These are phyloP conservation scores for Malassezia arunalokei DNA, from an alignment of 1,284 basidiomycete species.

Conservation along the genomic window DNA sequence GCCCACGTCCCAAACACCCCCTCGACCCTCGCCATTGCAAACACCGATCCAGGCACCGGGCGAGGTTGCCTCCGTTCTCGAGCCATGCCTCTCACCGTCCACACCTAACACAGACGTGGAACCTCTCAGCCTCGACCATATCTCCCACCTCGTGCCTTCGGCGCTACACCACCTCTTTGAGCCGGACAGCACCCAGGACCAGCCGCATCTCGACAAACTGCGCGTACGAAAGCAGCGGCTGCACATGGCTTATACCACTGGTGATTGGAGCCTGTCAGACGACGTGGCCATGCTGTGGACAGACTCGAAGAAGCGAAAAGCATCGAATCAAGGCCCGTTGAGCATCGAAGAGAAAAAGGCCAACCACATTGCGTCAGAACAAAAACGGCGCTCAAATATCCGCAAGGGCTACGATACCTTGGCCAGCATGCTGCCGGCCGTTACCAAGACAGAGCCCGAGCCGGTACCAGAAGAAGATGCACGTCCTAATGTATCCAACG, in stretches of 20 bases:
- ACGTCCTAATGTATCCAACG: not conserved
- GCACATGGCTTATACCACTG: not conserved
- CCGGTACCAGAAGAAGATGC: constrained; percentile 1
- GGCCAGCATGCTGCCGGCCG: not conserved
- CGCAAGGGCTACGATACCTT: constrained; percentile 17
- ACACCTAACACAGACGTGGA: not conserved
- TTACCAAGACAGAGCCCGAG: too few relatives aligned
- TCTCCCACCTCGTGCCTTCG: not conserved
- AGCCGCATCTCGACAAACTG: constrained; percentile 15
- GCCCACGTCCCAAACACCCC: not conserved
- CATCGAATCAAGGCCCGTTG: not conserved
- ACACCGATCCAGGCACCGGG: not conserved
- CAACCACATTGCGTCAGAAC: constrained; percentile 16
- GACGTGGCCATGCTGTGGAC: not conserved
- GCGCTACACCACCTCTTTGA: not conserved
- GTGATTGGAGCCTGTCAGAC: constrained; percentile 3
- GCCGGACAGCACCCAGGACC: not conserved
- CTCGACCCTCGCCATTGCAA: not conserved
- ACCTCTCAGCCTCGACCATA: not conserved
- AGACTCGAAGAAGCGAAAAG: not conserved
- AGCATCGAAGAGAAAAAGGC: constrained; percentile 11
- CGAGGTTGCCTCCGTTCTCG: not conserved
- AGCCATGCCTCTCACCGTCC: not conserved
- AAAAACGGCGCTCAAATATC: constrained; percentile 16
- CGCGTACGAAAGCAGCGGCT: constrained; percentile 7